Conservation (phyloP, 129 eudicot genomes). For the Flaveria trinervia region DNA sequence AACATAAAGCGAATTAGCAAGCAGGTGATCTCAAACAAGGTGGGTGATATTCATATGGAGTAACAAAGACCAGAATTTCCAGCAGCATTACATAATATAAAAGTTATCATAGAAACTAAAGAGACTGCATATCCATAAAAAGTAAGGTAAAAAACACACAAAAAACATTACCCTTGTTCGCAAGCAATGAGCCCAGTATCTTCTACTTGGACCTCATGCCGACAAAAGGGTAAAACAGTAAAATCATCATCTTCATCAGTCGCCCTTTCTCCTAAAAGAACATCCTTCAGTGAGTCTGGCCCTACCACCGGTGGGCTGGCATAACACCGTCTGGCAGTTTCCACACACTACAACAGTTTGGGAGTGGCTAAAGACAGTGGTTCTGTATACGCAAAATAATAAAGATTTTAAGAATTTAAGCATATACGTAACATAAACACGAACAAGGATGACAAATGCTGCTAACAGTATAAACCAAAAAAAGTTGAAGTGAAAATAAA, state of each 20-base stretch:
- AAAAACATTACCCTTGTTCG: constrained; percentile 21
- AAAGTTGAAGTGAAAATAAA: neutral
- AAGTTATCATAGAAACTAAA: constrained; percentile 26
- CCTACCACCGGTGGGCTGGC: constrained; percentile 57
- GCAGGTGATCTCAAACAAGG: neutral
- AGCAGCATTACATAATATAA: constrained; percentile 10
- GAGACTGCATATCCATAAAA: constrained; percentile 15
- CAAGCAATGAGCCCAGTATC: constrained; percentile 15
- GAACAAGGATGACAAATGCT: neutral
- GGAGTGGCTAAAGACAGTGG: constrained; percentile 53
- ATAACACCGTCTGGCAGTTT: constrained; percentile 49
- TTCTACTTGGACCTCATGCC: constrained; percentile 11
- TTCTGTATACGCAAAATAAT: constrained; percentile 20
- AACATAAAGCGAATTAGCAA: neutral
- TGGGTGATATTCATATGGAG: neutral
- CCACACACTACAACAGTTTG: constrained; percentile 56
- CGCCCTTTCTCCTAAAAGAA: constrained; percentile 51
- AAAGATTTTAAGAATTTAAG: neutral
- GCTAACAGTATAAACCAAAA: neutral
- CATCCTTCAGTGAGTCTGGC: constrained; percentile 50
- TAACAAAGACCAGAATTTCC: constrained; percentile 8
- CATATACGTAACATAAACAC: neutral
- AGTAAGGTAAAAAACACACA: neutral
- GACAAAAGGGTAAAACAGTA: neutral
- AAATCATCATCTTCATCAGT: constrained; percentile 20